These are phyloP conservation scores for Craterostigma plantagineum DNA, from an alignment of 257 asterid species.

Conservation along the genomic window DNA sequence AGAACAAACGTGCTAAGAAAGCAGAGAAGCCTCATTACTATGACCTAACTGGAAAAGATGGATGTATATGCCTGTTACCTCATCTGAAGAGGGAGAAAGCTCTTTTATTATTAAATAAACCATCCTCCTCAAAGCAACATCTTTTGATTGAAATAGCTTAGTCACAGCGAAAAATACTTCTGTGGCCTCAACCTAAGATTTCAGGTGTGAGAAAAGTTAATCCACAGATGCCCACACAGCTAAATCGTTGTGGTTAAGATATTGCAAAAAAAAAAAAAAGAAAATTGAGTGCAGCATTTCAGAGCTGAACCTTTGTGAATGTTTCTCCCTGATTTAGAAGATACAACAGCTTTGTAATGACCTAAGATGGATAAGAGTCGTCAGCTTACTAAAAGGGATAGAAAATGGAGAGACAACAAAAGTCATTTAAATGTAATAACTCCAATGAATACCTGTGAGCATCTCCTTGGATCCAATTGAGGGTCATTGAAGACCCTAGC, in stretches of 20 bases:
- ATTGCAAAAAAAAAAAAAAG: too few species aligned
- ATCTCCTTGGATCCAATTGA: slow-evolving; percentile 89
- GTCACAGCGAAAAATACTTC: slow-evolving; percentile 78
- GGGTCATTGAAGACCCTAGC: slow-evolving; percentile 98
- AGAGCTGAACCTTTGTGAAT: slow-evolving; percentile 47
- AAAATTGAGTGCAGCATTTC: too few species aligned
- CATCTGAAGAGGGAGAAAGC: slow-evolving; percentile 75
- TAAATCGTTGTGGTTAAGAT: too few species aligned
- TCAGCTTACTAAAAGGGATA: neutral
- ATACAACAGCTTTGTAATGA: slow-evolving; percentile 90
- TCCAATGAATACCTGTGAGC: slow-evolving; percentile 52
- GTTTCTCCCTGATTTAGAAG: slow-evolving; percentile 95
- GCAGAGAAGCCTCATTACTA: slow-evolving; percentile 1
- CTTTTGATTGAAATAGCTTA: slow-evolving; percentile 71
- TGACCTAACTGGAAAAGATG: neutral
- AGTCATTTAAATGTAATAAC: neutral
- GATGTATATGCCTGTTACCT: slow-evolving; percentile 23
- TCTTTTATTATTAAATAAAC: slow-evolving; percentile 76
- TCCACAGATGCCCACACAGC: neutral
- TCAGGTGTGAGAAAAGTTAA: neutral
- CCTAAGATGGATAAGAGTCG: slow-evolving; percentile 23
- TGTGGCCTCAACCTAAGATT: slow-evolving; percentile 54
- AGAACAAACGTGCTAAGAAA: slow-evolving; percentile 6
- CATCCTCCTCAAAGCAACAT: slow-evolving; percentile 78
- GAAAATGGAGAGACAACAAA: neutral